Conservation (phyloP, 108 stramenopile species). For the Epithemia pelagica region DNA sequence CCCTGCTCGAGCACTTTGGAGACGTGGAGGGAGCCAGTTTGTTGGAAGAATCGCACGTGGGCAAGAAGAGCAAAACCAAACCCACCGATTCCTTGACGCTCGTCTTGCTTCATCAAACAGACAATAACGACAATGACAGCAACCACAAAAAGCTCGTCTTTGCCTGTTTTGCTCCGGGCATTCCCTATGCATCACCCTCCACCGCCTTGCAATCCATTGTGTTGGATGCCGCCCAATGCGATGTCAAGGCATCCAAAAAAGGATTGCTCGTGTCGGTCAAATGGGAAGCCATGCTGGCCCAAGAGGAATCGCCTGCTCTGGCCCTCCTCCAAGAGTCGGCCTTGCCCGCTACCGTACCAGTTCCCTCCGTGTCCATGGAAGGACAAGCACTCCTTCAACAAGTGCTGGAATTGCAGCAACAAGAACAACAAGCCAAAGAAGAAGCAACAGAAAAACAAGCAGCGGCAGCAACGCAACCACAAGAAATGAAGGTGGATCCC, state of each 20-base stretch:
- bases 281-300: not conserved
- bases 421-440: slow-evolving; percentile 9
- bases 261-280: slow-evolving; percentile 7
- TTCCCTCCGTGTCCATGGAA: slow-evolving; percentile 19
- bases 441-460: slow-evolving; percentile 6
- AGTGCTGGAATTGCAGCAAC: slow-evolving; percentile 15
- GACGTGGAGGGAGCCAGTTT: not conserved
- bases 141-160: slow-evolving; percentile 3
- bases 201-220: slow-evolving; percentile 18
- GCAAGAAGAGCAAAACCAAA: not conserved
- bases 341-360: not conserved
- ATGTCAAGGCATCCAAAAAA: slow-evolving; percentile 45
- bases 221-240: slow-evolving; percentile 23
- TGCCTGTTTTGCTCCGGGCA: slow-evolving; percentile 21
- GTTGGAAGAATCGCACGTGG: not conserved
- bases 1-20: slow-evolving; percentile 12
- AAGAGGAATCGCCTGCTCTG: not conserved
- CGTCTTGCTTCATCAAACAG: slow-evolving; percentile 21
- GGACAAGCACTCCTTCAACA: slow-evolving; percentile 16
- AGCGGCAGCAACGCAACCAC: slow-evolving; percentile 6
- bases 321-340: not conserved
- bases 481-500: slow-evolving; percentile 81
- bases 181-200: slow-evolving; percentile 26
- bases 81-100: slow-evolving; percentile 30
- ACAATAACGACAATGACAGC: not conserved